These are phyloP conservation scores for Nicotiana paniculata DNA, from an alignment of 257 asterid species.

Conservation along the genomic window DNA sequence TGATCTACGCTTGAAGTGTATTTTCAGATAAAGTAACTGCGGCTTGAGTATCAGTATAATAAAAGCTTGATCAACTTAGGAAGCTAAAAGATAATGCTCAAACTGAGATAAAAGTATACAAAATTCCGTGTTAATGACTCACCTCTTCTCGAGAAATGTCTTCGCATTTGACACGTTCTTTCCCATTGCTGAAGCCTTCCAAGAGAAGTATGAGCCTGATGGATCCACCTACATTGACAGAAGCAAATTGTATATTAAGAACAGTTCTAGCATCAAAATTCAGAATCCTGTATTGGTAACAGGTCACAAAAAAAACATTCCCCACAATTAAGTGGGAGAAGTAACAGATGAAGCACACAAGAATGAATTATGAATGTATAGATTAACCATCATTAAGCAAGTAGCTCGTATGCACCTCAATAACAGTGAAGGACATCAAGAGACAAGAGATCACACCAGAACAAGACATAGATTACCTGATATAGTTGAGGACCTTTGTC, in stretches of 20 bases:
- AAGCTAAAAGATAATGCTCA: not conserved
- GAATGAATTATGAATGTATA: not conserved
- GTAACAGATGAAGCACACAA: not conserved
- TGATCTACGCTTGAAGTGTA: not conserved
- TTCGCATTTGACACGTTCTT: slow-evolving; percentile 98
- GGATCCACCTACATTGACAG: slow-evolving; percentile 70
- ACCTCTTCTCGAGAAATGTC: slow-evolving; percentile 97
- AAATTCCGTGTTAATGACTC: not conserved
- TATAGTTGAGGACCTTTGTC: slow-evolving; percentile 99
- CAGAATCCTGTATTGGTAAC: not conserved
- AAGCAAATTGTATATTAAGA: not conserved
- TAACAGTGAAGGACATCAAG: not conserved
- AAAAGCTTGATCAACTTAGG: not conserved
- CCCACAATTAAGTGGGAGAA: not conserved
- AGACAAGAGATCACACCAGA: not conserved
- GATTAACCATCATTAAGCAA: not conserved
- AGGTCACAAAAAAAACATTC: not conserved
- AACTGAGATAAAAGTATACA: not conserved
- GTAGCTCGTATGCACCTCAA: not conserved
- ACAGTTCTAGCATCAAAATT: not conserved
- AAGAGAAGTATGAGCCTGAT: slow-evolving; percentile 95
- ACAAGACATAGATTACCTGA: slow-evolving; percentile 44
- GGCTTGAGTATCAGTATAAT: not conserved
- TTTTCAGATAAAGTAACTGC: not conserved
- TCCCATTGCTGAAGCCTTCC: slow-evolving; percentile 99